phyloP scores from a whole-genome alignment of 2,329 filamentous ascomycete species.

The Trichoderma endophyticum region DNA sequence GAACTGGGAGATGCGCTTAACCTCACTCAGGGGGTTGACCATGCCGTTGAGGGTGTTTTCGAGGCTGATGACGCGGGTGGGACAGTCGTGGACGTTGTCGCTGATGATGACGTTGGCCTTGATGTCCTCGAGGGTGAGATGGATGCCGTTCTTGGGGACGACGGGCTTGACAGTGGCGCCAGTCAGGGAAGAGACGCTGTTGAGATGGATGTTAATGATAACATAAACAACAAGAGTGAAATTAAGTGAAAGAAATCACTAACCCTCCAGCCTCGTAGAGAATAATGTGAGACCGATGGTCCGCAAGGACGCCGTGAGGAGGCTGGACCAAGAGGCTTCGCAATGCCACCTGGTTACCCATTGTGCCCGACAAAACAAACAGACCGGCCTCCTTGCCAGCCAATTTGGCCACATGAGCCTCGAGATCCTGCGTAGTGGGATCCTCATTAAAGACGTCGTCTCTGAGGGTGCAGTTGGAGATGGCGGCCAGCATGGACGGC shows the following conservation, averaged over 20 bases:
- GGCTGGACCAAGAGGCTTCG: constrained; percentile 75
- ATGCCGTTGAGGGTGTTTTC: constrained; percentile 84
- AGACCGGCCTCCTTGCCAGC: constrained; percentile 73
- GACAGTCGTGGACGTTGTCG: constrained; percentile 73
- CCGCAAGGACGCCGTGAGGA: constrained; percentile 76
- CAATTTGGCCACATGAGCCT: constrained; percentile 69
- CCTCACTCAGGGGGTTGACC: constrained; percentile 72
- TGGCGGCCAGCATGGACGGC: constrained; percentile 74
- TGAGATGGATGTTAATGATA: background rate
- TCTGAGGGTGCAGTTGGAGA: constrained; percentile 68
- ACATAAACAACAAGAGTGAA: background rate
- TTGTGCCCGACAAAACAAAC: constrained; percentile 84
- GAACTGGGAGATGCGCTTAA: constrained; percentile 66
- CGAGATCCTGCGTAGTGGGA: constrained; percentile 70
- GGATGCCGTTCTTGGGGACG: constrained; percentile 64
- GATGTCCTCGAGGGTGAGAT: constrained; percentile 76
- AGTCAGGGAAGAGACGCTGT: constrained; percentile 66
- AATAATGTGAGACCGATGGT: constrained; percentile 74
- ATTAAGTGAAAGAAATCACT: constrained; percentile 22
- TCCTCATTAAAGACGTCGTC: constrained; percentile 87
- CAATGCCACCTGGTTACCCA: constrained; percentile 88
- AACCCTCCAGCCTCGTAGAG: constrained; percentile 62
- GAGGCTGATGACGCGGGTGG: constrained; percentile 75
- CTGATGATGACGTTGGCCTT: constrained; percentile 60
- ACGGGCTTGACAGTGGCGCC: constrained; percentile 68